Base-by-base conservation (phyloP, 768 basidiomycete species). In the Nevesoporus exiguus region DNA sequence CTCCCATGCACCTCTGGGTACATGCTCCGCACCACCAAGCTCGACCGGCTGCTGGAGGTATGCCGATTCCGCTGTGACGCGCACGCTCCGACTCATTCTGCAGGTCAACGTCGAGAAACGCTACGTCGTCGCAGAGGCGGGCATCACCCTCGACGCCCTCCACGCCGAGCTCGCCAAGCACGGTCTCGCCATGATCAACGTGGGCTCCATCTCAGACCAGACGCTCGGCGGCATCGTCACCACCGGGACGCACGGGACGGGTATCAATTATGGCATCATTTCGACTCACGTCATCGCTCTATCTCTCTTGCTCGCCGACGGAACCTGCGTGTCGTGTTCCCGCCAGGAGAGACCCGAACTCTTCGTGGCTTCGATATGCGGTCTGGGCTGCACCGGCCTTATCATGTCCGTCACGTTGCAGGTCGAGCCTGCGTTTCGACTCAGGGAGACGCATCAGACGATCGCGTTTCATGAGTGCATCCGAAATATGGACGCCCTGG, bases 151-250 rank as follows among this genome's bases (percentile, higher is more conserved):
- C 52, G 76, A 85, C 53, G 76, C 80, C 47, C 79, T 98, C 5
- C 92, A 96, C 59, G 73, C 69, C 22, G 76, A 77, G 15, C 85
- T 98, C 51, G 81, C 77, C 45, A 68, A 73, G 13, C 74, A 85
- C 62, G 78, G 78, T 31, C 81, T 98, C 30, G 95, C 94, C 36
- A 86, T 99, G 82, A 84, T 81, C 65, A 96, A 90, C 71, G 79
- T 98, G 56, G 97, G 97, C 33, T 95, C 93, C 27, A 98, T 99
- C 64, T 96, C 93, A 33, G 94, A 97, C 69, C 96, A 98, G 70
- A 92, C 93, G 3, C 79, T 99, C 59, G 95, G 83, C 25, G 97
- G 97, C 41, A 83, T 94, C 62, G 78, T 98, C 64, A 86, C 93
- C 14, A 99, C 97, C 57, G 93, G 93, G 8, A 95, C 95, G 0